Conservation (phyloP, 2,329 filamentous ascomycete genomes). For the Didymella lethalis region DNA sequence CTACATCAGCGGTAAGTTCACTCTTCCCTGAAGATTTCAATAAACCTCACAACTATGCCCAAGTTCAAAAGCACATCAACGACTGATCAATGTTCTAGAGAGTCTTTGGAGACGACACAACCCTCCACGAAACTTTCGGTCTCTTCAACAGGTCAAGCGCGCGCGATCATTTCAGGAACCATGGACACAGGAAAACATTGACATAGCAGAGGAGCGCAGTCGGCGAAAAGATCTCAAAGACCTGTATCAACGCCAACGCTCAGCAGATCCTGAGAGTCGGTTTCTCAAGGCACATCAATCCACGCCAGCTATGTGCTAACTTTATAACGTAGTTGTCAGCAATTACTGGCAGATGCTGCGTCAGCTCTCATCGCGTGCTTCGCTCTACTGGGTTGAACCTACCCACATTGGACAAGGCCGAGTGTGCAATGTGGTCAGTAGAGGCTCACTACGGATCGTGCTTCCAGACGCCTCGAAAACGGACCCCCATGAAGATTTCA, state of each 20-base stretch:
- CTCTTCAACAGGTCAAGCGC: slow-evolving; percentile 3
- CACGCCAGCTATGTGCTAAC: background rate
- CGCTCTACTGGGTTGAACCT: background rate
- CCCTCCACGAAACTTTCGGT: background rate
- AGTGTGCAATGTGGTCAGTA: too few species aligned
- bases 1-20: background rate
- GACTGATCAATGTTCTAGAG: background rate
- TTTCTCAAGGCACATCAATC: background rate
- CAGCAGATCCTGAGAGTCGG: background rate
- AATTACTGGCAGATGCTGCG: background rate
- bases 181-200: slow-evolving; percentile 5
- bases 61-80: too few species aligned
- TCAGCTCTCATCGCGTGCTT: background rate
- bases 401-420: background rate
- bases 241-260: background rate
- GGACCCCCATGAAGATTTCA: background rate
- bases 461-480: background rate
- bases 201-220: background rate
- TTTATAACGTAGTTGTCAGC: background rate
- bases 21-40: background rate
- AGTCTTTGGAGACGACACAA: background rate
- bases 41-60: too few species aligned
- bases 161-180: slow-evolving; percentile 5
- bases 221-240: background rate
- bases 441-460: too few species aligned